Percentiles rank a stretch among this genome's conserved stretches.
These are phyloP conservation scores for Aspergillus brunneoviolaceus DNA, from an alignment of 2,329 filamentous ascomycete species.

Conservation along the genomic window DNA sequence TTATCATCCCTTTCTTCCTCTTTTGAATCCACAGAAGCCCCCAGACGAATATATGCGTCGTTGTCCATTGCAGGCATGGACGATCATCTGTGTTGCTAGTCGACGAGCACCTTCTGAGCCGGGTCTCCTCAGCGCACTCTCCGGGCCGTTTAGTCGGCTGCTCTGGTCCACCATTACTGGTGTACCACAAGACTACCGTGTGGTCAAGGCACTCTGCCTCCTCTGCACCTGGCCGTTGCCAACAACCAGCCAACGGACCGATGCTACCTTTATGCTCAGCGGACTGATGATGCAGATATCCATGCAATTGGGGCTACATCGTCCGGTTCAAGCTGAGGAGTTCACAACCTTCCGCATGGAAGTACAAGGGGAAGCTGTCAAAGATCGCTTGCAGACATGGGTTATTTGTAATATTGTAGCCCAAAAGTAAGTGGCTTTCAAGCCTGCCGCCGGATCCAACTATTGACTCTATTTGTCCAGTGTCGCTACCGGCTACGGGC, in stretches of 20 bases:
- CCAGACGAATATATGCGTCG: constrained; percentile 58
- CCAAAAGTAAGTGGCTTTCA: constrained; percentile 52
- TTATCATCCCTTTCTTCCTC: constrained; percentile 63
- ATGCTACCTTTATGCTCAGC: constrained; percentile 63
- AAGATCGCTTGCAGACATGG: constrained; percentile 65
- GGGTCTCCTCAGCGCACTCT: constrained; percentile 51
- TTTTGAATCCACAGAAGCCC: constrained; percentile 55
- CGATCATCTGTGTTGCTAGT: constrained; percentile 60
- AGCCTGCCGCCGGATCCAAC: neutral
- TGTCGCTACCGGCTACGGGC: constrained; percentile 63
- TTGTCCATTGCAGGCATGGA: constrained; percentile 63
- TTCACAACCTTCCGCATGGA: constrained; percentile 51
- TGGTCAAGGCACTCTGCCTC: constrained; percentile 62
- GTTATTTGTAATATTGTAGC: constrained; percentile 66
- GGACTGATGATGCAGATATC: constrained; percentile 66
- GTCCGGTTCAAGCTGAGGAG: constrained; percentile 60
- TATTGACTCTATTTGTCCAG: constrained; percentile 32
- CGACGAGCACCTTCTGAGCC: constrained; percentile 57
- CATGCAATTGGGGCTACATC: constrained; percentile 63
- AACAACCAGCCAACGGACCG: constrained; percentile 59
- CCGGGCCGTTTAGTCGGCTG: constrained; percentile 54
- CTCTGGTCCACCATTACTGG: constrained; percentile 60
- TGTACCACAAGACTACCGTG: constrained; percentile 61
- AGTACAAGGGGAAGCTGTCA: constrained; percentile 59
- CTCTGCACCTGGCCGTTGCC: constrained; percentile 65